phyloP scores from a whole-genome alignment of 2,329 filamentous ascomycete genomes.

The Alternaria sp. region DNA sequence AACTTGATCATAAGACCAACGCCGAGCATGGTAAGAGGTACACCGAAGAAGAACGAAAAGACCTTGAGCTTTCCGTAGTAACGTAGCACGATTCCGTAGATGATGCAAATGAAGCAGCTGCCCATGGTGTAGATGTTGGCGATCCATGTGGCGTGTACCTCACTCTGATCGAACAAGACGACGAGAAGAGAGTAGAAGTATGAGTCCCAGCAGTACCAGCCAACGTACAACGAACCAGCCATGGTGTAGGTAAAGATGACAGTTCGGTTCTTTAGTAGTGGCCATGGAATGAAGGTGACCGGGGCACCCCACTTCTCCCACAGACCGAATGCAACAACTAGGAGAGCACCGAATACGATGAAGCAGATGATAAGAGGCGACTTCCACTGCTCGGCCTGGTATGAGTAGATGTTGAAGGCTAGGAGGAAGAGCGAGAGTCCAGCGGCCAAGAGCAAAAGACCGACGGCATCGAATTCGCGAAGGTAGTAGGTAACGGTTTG shows the following conservation, averaged over 20 bases:
- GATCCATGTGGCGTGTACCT: constrained; percentile 51
- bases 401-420: constrained; percentile 67
- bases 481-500: constrained; percentile 65
- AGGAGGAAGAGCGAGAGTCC: constrained; percentile 74
- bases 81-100: constrained; percentile 41
- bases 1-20: constrained; percentile 52
- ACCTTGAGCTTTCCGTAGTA: constrained; percentile 45
- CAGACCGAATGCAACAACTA: constrained; percentile 50
- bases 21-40: constrained; percentile 46
- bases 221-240: constrained; percentile 48
- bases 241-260: constrained; percentile 64
- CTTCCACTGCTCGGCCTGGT: constrained; percentile 45
- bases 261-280: constrained; percentile 60
- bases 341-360: constrained; percentile 50
- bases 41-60: constrained; percentile 40
- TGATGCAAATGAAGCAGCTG: constrained; percentile 41
- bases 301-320: constrained; percentile 55
- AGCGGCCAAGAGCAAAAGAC: constrained; percentile 67
- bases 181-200: constrained; percentile 55
- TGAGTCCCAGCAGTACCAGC: constrained; percentile 52
- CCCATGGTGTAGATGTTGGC: constrained; percentile 53
- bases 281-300: constrained; percentile 56
- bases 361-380: constrained; percentile 54
- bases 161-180: constrained; percentile 50
- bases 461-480: constrained; percentile 70